phyloP scores from a whole-genome alignment of 108 stramenopile genomes.

The Fragilariopsis cylindrus region DNA sequence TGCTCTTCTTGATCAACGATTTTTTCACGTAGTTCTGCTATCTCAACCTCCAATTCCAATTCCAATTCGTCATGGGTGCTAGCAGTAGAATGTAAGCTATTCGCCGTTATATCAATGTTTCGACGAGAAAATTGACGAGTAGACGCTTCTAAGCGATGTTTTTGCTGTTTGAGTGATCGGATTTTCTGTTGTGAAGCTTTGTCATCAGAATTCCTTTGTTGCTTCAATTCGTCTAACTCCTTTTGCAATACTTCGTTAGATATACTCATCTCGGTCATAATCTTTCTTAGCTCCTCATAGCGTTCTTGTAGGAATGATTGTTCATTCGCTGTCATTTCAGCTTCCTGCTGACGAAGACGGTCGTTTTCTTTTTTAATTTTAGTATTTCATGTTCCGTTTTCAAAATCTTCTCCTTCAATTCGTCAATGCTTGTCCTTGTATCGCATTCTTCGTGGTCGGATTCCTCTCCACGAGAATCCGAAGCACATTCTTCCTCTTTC shows the following conservation, averaged over 20 bases:
- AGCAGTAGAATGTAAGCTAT: conserved; percentile 9
- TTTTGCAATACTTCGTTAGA: conserved; percentile 12
- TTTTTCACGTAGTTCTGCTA: conserved; percentile 34
- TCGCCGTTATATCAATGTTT: conserved; percentile 20
- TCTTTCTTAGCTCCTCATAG: conserved; percentile 3
- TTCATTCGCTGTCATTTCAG: not conserved
- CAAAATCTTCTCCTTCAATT: not conserved
- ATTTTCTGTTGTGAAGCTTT: conserved; percentile 22
- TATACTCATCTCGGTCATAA: not conserved
- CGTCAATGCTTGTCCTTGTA: not conserved
- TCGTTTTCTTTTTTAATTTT: not conserved
- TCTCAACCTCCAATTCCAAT: conserved; percentile 26
- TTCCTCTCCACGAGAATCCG: not conserved
- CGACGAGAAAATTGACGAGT: conserved; percentile 7
- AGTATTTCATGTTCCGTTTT: not conserved
- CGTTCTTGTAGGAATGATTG: not conserved
- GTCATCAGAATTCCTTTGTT: conserved; percentile 4
- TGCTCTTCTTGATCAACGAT: conserved; percentile 38
- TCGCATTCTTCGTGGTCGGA: not conserved
- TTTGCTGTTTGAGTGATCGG: conserved; percentile 19
- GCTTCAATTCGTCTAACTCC: conserved; percentile 4
- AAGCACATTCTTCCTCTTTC: not conserved
- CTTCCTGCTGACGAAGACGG: not conserved
- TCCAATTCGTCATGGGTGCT: not conserved
- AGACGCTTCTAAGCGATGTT: conserved; percentile 21